phyloP scores from a whole-genome alignment of 2,329 filamentous ascomycete species.

The Stagonosporopsis chrysanthemi region DNA sequence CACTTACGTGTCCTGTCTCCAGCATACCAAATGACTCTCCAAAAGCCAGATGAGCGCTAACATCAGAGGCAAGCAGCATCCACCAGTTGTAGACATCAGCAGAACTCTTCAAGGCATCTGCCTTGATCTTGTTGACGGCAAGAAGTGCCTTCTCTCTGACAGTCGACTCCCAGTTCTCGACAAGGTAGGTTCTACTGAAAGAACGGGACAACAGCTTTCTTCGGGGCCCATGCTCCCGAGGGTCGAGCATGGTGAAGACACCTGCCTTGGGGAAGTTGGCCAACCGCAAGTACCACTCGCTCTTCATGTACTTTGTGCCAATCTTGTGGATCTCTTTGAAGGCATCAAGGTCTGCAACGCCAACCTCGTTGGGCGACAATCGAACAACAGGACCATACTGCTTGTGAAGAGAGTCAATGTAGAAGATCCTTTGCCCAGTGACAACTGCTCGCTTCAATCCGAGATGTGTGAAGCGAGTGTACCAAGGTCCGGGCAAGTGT shows the following conservation, averaged over 20 bases:
- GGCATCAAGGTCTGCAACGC: constrained; percentile 37
- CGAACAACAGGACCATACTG: constrained; percentile 44
- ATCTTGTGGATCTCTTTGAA: constrained; percentile 44
- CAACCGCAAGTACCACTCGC: constrained; percentile 35
- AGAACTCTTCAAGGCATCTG: constrained; percentile 29
- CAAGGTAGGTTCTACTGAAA: constrained; percentile 48
- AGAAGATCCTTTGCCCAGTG: constrained; percentile 49
- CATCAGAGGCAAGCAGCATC: constrained; percentile 51
- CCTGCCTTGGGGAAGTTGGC: constrained; percentile 37
- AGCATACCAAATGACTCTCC: constrained; percentile 52
- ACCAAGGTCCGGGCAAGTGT: constrained; percentile 42
- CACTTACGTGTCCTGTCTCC: constrained; percentile 47
- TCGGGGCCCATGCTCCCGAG: constrained; percentile 44
- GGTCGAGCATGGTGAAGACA: constrained; percentile 50
- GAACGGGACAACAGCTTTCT: constrained; percentile 47
- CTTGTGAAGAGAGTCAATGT: constrained; percentile 50
- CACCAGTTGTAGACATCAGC: constrained; percentile 50
- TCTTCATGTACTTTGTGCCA: constrained; percentile 39
- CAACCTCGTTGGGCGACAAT: constrained; percentile 41
- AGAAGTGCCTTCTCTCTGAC: constrained; percentile 45
- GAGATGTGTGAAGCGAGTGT: constrained; percentile 45
- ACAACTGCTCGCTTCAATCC: constrained; percentile 49
- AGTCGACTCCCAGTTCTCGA: constrained; percentile 47
- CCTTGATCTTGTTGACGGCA: constrained; percentile 44
- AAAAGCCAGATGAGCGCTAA: constrained; percentile 48